Evolutionary conservation across 164 flowering plant genomes (phyloP), one percentile per base, ranked within the genome.

Genomic region (Brasenia schreberi): DNA sequence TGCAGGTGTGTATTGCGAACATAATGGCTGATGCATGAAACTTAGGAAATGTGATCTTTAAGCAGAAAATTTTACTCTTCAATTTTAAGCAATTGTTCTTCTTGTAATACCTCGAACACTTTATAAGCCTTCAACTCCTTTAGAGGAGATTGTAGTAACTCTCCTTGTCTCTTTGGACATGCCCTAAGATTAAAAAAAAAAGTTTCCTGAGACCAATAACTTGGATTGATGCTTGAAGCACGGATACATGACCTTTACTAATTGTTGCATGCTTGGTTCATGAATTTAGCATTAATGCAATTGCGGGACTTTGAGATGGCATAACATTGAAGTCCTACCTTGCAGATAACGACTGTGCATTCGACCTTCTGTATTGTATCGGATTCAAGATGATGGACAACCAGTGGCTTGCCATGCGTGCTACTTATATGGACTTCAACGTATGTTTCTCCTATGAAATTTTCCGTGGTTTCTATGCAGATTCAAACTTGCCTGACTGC

Each of bases 1-100:
- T 43, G 53, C 74, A 75, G 98, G 98, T 93, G 84, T 66, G 61
- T 63, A 12, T 10, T 18, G 10, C 56, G 16, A 49, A 49, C 10
- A 49, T 49, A 14, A 49, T 9, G 39, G 39, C 1, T 49, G 56
- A 14, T 49, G 56, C 56, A 49, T 49, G 56, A 6, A 49, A 33
- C 39, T 33, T 4, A 17, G 58, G 59, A 12, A 12, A 43, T 4
- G 16, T 42, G 27, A 43, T 18, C 44, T 18, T 18, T 14, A 19
- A 18, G 7, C 12, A 4, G 9, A 17, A 7, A 5, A 53, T 9
- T 42, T 61, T 10, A 7, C 63, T 61, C n/a, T 61, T 61, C 63
- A 60, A n/a, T 61, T 61, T 7, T 33, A 33, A 33, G 39, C 39
- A 33, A 33, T 33, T 33, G 39, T 33, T 33, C 39, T 33, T 33